phyloP scores from a whole-genome alignment of 176 grass and related monocot species.

The Phragmites australis region DNA sequence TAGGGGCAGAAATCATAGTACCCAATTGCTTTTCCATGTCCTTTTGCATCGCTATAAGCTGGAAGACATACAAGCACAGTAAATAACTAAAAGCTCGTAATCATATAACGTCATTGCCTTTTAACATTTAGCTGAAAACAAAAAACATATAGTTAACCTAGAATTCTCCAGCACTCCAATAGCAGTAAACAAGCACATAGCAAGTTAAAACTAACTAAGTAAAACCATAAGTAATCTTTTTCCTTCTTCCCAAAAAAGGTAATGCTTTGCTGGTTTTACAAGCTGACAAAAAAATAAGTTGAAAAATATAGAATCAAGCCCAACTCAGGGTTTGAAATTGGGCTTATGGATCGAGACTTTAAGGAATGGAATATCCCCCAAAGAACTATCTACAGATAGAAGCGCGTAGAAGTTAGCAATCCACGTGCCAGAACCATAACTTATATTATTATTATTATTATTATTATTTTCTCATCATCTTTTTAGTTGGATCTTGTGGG shows the following conservation, averaged over 20 bases:
- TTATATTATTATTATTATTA: no score
- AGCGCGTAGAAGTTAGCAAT: no score
- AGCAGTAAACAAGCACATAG: conserved; percentile 1
- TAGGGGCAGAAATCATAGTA: conserved; percentile 49
- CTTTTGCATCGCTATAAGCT: conserved; percentile 84
- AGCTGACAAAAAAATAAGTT: neutral
- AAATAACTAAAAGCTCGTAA: conserved; percentile 23
- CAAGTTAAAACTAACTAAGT: conserved; percentile 13
- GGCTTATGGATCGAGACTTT: neutral
- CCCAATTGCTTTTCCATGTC: conserved; percentile 88
- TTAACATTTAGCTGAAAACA: conserved; percentile 4
- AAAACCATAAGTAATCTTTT: neutral
- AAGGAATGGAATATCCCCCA: no score
- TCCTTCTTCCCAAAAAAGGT: neutral
- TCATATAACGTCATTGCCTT: neutral
- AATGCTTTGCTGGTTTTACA: neutral
- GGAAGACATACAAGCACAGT: conserved; percentile 32
- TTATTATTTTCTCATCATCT: no score
- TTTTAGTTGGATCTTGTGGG: no score
- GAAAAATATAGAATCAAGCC: neutral
- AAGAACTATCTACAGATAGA: no score
- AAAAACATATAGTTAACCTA: conserved; percentile 8
- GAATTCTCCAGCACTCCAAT: neutral
- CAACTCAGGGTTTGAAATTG: neutral
- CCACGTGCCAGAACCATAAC: no score